phyloP scores from a whole-genome alignment of 2,329 filamentous ascomycete genomes.

The Cryphonectria nitschkei region DNA sequence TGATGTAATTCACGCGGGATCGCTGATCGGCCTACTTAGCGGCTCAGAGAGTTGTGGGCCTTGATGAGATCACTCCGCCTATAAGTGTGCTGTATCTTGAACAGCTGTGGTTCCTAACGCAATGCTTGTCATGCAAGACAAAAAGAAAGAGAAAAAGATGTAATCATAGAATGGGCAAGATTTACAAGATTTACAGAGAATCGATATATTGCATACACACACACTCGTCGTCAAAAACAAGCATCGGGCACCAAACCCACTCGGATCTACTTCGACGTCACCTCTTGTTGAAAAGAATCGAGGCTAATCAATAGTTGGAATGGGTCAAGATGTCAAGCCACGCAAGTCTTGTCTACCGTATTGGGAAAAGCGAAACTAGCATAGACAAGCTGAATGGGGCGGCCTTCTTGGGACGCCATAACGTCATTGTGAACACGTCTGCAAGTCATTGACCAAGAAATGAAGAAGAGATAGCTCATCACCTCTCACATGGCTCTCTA shows the following conservation, averaged over 20 bases:
- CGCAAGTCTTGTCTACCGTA: background rate
- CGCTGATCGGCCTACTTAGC: background rate
- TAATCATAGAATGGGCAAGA: background rate
- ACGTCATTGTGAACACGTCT: constrained; percentile 1
- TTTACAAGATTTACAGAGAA: background rate
- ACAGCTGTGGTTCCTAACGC: background rate
- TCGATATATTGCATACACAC: background rate
- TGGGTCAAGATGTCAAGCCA: background rate
- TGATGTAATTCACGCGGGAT: background rate
- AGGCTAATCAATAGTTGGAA: background rate
- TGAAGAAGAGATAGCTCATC: background rate
- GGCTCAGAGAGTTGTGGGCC: background rate
- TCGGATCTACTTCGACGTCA: background rate
- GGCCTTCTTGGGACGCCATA: background rate
- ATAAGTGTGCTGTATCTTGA: background rate
- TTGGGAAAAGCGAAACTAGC: background rate
- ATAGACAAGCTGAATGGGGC: background rate
- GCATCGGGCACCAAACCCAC: background rate
- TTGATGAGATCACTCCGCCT: background rate
- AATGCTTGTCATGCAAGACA: background rate
- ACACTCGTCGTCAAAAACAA: background rate
- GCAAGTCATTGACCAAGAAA: background rate
- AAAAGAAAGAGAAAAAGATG: background rate
- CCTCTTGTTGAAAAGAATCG: no score
- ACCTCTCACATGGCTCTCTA: background rate